Evolutionary conservation across 345 rosid species (phyloP).

Genomic region (Noccaea bulbosa): DNA sequence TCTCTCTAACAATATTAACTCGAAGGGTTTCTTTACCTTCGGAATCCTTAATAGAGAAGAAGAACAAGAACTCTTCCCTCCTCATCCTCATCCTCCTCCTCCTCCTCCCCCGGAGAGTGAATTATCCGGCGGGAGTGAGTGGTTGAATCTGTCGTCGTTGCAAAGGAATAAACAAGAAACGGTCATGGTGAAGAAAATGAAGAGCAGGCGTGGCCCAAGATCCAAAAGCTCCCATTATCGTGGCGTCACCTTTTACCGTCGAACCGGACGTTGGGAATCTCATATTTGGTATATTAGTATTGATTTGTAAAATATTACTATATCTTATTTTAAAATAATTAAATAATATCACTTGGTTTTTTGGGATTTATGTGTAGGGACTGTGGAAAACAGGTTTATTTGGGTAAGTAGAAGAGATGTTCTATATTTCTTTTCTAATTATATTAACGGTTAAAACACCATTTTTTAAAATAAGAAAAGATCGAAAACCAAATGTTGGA

Average conservation of each 20-base stretch:
- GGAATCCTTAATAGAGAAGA: slow-evolving; percentile 24
- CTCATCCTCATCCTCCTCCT: background rate
- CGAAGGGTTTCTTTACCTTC: slow-evolving; percentile 15
- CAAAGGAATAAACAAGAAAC: slow-evolving; percentile 16
- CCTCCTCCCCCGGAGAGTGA: slow-evolving; percentile 16
- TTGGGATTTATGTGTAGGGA: slow-evolving; percentile 61
- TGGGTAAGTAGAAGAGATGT: slow-evolving; percentile 56
- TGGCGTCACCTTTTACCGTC: slow-evolving; percentile 88
- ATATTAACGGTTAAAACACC: background rate
- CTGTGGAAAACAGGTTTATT: slow-evolving; percentile 87
- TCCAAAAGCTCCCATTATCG: slow-evolving; percentile 90
- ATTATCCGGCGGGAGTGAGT: slow-evolving; percentile 18
- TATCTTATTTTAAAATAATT: background rate
- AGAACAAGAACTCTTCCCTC: background rate
- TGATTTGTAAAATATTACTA: background rate
- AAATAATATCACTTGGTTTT: background rate
- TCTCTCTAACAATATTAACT: background rate
- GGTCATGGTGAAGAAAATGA: slow-evolving; percentile 22
- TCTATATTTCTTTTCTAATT: background rate
- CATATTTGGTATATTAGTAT: slow-evolving; percentile 75
- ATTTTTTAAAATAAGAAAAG: background rate
- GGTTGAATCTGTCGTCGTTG: slow-evolving; percentile 35
- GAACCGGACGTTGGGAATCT: slow-evolving; percentile 98
- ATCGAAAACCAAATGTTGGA: background rate
- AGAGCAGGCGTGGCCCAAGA: slow-evolving; percentile 81